Evolutionary conservation across 2,329 filamentous ascomycete species (phyloP), one percentile per base, ranked within the genome.

Genomic region (Trichoderma pleuroti): DNA sequence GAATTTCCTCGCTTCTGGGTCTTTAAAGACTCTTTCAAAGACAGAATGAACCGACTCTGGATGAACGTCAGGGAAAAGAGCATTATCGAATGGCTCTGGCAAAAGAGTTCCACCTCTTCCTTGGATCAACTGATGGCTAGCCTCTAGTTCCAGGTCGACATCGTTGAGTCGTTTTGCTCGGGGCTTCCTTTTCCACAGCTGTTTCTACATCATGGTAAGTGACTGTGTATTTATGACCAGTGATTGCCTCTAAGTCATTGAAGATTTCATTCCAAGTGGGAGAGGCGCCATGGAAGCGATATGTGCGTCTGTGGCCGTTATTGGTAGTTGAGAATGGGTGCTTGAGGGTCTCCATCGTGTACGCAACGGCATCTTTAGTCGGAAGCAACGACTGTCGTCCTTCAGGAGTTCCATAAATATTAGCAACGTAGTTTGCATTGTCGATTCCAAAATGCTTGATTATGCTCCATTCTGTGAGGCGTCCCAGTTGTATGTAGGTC

Each of bases 371-470:
- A 39, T 68, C 56, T 14, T 57, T 28, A 4, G 28, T 52, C 1
- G 66, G 21, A 21, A 61, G 24, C 32, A 67, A 24, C n/a, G 63
- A 67, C 18, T 67, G 63, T 12, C 49, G 34, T 42, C 63, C 63
- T 30, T 54, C 63, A 3, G 63, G 32, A 3, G 63, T 57, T 42
- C 63, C 63, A 5, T 42, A 67, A 18, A 67, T 67, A 8, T 57
- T n/a, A 4, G 46, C 63, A 28, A 21, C 28, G n/a, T 67, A 14
- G 24, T 67, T 57, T 6, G 49, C 16, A 12, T 57, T 67, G 11
- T 67, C 49, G 21, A 67, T 39, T 57, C 63, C 63, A 24, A 67
- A 67, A 67, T 57, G 63, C 49, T 67, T 67, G 18, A 57, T 56
- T 3, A 57, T 42, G 32, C 63, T 67, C 46, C 52, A 67, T 30